Evolutionary conservation across 306 rosid species (phyloP), one percentile per base, ranked within the genome.

Genomic region (Ziziphus jujuba): DNA sequence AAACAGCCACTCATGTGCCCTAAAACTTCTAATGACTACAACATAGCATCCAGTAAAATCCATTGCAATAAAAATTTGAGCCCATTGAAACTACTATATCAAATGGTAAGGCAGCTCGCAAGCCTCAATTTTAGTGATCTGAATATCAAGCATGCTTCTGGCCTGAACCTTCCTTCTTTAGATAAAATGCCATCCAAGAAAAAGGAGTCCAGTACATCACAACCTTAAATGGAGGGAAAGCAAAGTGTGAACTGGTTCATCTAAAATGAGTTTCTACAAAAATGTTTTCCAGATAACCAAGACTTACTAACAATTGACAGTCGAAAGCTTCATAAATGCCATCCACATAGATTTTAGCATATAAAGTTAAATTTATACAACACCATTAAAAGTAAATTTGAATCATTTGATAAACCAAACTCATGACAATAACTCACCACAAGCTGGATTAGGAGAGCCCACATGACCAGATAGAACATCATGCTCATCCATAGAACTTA

Each of bases 371-470:
- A 40, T 6, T 7, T 36, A 14, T 9, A 7, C 5, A 21, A 34
- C 20, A 40, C 52, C 24, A 7, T 23, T 17, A 0, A 6, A 55
- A 16, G 1, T 35, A 35, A 45, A 43, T 33, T 11, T 33, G n/a
- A 47, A 34, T 36, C 24, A 14, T 14, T 28, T 14, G 21, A 14
- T n/a, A 15, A 5, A 16, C n/a, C 54, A 15, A 14, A 49, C 60
- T 72, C 51, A 58, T 48, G 62, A 34, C 31, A 60, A 66, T 49
- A 70, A 84, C 99, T 88, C 88, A 95, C 99, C 99, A 69, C 99
- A 95, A 43, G 96, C 89, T 6, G 89, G 89, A 75, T 75, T 90
- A 65, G 99, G 96, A 73, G 96, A 77, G 61, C 99, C 99, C 73
- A 95, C 99, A 55, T 95, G 99, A 40, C 99, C 99, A 49, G 79